These are phyloP conservation scores for Amauroascus verrucosus DNA, from an alignment of 2,329 filamentous ascomycete species.

Conservation along the genomic window DNA sequence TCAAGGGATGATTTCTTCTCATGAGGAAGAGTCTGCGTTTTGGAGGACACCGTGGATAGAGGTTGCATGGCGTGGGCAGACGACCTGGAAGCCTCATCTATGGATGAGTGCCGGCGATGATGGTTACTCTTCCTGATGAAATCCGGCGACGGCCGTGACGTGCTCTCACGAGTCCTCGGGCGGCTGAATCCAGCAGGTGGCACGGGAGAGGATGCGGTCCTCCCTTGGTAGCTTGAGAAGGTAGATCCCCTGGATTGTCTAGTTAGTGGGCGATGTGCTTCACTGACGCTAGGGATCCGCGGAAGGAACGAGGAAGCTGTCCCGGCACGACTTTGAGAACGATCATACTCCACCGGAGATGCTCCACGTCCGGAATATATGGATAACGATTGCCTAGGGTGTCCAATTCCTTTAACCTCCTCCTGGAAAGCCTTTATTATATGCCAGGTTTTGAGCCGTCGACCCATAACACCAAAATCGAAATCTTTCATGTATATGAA, in stretches of 20 bases:
- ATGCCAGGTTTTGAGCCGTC: slow-evolving; percentile 88
- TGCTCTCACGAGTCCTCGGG: slow-evolving; percentile 33
- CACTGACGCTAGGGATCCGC: slow-evolving; percentile 35
- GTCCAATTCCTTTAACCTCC: slow-evolving; percentile 58
- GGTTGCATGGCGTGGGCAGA: slow-evolving; percentile 16
- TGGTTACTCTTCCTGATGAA: slow-evolving; percentile 75
- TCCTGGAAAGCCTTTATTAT: slow-evolving; percentile 89
- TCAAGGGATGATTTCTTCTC: slow-evolving; percentile 51
- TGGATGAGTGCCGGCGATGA: slow-evolving; percentile 76
- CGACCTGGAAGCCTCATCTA: slow-evolving; percentile 51
- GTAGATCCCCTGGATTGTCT: slow-evolving; percentile 12
- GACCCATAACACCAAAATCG: slow-evolving; percentile 80
- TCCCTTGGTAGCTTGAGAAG: slow-evolving; percentile 11
- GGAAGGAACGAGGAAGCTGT: slow-evolving; percentile 34
- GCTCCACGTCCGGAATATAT: slow-evolving; percentile 35
- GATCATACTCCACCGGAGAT: slow-evolving; percentile 34
- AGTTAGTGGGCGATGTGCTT: slow-evolving; percentile 6
- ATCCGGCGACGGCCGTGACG: slow-evolving; percentile 60
- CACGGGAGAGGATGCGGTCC: slow-evolving; percentile 20
- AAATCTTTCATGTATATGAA: slow-evolving; percentile 94
- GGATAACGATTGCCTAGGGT: slow-evolving; percentile 28
- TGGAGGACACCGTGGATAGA: slow-evolving; percentile 19
- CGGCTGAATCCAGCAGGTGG: slow-evolving; percentile 31
- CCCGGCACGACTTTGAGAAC: slow-evolving; percentile 34
- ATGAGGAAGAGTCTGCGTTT: slow-evolving; percentile 33